Conservation (phyloP, 352 stramenopile species). For the Peronospora farinosa region DNA sequence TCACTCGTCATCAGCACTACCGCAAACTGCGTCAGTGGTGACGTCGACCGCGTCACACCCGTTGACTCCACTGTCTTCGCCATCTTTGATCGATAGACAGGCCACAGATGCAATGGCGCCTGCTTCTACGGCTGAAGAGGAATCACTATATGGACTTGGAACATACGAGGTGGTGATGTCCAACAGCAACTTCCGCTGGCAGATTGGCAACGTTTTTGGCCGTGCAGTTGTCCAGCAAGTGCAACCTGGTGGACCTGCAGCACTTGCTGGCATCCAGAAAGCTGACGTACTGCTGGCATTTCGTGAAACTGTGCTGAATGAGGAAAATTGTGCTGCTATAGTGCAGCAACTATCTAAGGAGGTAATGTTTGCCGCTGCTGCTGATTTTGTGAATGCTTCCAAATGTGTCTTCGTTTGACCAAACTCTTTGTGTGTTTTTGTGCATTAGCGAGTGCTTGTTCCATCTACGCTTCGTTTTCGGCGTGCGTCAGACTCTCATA, state of each 20-base stretch:
- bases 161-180: constrained; percentile 82
- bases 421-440: constrained; percentile 5
- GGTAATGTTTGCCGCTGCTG: constrained; percentile 28
- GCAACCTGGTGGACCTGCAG: constrained; percentile 52
- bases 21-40: constrained; percentile 33
- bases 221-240: constrained; percentile 78
- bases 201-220: constrained; percentile 81
- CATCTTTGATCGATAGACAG: constrained; percentile 14
- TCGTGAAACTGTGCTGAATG: constrained; percentile 60
- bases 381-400: background rate
- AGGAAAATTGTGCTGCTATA: constrained; percentile 69
- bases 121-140: constrained; percentile 15
- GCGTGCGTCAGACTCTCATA: constrained; percentile 50
- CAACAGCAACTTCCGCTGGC: constrained; percentile 69
- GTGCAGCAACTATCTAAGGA: constrained; percentile 74
- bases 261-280: constrained; percentile 72
- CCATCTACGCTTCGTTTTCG: constrained; percentile 66
- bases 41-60: constrained; percentile 48
- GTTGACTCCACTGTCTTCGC: constrained; percentile 46
- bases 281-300: constrained; percentile 78
- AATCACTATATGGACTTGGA: constrained; percentile 49
- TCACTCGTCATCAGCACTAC: constrained; percentile 33
- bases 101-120: constrained; percentile 3
- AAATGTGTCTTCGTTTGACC: constrained; percentile 8
- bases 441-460: constrained; percentile 43